These are phyloP conservation scores for Russula foetens DNA, from an alignment of 768 basidiomycete species.

Conservation along the genomic window DNA sequence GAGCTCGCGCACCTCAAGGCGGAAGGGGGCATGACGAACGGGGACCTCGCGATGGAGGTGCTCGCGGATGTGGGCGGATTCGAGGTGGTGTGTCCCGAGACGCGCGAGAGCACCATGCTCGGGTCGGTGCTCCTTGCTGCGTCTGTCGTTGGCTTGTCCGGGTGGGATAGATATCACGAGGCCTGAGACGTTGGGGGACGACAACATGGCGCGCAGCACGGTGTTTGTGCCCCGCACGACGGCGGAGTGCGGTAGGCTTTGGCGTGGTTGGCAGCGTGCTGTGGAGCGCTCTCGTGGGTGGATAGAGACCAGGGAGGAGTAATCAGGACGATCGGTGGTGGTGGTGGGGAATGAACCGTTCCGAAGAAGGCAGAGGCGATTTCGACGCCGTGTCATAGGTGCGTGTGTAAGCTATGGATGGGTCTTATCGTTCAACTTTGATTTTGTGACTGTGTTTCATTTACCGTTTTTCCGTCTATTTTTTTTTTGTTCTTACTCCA, in stretches of 20 bases:
- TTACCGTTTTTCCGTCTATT: too few relatives aligned
- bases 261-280: slow-evolving; percentile 82
- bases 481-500: too few relatives aligned
- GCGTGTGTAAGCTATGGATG: too few relatives aligned
- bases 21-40: slow-evolving; percentile 98
- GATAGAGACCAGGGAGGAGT: slow-evolving; percentile 47
- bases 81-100: slow-evolving; percentile 84
- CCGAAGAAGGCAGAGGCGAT: neutral
- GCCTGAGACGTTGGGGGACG: slow-evolving; percentile 75
- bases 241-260: slow-evolving; percentile 54
- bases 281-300: slow-evolving; percentile 78
- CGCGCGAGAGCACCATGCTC: slow-evolving; percentile 95
- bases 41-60: slow-evolving; percentile 79
- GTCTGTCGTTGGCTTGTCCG: slow-evolving; percentile 77
- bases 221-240: slow-evolving; percentile 55
- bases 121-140: slow-evolving; percentile 93
- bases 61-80: slow-evolving; percentile 90
- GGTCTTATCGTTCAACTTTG: too few relatives aligned
- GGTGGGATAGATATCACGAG: slow-evolving; percentile 88
- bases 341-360: neutral
- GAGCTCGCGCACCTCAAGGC: slow-evolving; percentile 85
- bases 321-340: neutral
- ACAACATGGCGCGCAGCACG: slow-evolving; percentile 77
- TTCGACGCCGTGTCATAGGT: neutral
- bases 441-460: too few relatives aligned